Percentiles rank a stretch among this genome's conserved stretches.
These are phyloP conservation scores for Daldinia decipiens DNA, from an alignment of 495 filamentous ascomycete genomes.

Conservation along the genomic window DNA sequence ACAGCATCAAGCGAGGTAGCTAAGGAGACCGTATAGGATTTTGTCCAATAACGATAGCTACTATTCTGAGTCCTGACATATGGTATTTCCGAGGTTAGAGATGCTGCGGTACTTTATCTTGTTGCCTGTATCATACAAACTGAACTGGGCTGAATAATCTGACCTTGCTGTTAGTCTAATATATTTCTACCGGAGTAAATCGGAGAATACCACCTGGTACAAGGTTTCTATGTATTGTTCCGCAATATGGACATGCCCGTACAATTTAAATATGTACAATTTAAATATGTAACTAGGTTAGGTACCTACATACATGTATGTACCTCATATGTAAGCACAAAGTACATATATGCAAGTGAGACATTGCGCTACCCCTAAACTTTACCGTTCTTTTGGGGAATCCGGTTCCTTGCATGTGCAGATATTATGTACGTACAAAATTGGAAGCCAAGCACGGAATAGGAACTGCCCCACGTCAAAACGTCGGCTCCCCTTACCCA, in stretches of 20 bases:
- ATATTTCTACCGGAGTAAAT: not conserved
- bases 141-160: not conserved
- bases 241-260: not conserved
- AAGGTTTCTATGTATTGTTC: not conserved
- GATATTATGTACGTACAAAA: slow-evolving; percentile 6
- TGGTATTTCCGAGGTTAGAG: not conserved
- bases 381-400: slow-evolving; percentile 14
- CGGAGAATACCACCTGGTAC: not conserved
- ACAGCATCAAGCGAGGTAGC: slow-evolving; percentile 20
- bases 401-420: slow-evolving; percentile 15
- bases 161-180: too few relatives aligned
- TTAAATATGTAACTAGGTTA: too few relatives aligned
- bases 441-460: slow-evolving; percentile 23
- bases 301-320: too few relatives aligned
- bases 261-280: not conserved
- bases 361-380: slow-evolving; percentile 12
- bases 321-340: not conserved
- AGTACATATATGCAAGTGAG: not conserved
- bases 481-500: slow-evolving; percentile 20
- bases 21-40: slow-evolving; percentile 28
- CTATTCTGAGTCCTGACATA: not conserved
- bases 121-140: not conserved
- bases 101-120: not conserved
- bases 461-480: slow-evolving; percentile 23
- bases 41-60: not conserved